These are phyloP conservation scores for Neofusicoccum sp. DNA, from an alignment of 2,329 filamentous ascomycete genomes.

Conservation along the genomic window DNA sequence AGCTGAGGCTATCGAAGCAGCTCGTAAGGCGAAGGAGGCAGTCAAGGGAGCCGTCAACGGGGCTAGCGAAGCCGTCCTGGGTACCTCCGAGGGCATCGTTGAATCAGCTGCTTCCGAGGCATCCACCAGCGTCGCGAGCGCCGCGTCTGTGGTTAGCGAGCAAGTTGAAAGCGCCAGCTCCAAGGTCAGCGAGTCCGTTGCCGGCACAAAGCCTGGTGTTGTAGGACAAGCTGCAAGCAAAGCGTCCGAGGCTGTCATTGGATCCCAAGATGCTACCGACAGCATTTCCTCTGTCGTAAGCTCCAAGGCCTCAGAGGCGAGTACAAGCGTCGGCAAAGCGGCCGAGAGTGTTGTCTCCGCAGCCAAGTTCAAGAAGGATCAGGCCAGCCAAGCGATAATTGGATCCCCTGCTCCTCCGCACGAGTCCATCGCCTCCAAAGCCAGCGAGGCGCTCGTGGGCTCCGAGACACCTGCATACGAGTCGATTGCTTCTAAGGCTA, in stretches of 20 bases:
- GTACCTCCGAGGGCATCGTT: slow-evolving; percentile 33
- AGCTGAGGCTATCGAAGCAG: slow-evolving; percentile 50
- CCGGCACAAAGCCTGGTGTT: slow-evolving; percentile 24
- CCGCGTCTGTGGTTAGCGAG: slow-evolving; percentile 26
- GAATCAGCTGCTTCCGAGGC: slow-evolving; percentile 36
- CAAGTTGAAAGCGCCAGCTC: slow-evolving; percentile 25
- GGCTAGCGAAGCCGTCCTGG: slow-evolving; percentile 27
- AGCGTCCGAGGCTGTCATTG: slow-evolving; percentile 30
- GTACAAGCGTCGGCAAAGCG: slow-evolving; percentile 16
- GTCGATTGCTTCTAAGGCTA: slow-evolving; percentile 46
- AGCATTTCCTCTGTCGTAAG: slow-evolving; percentile 36
- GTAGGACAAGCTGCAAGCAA: slow-evolving; percentile 36
- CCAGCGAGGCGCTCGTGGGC: slow-evolving; percentile 47
- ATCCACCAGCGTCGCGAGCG: slow-evolving; percentile 23
- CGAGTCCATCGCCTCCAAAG: slow-evolving; percentile 36
- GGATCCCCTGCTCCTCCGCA: slow-evolving; percentile 21
- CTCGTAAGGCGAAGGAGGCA: slow-evolving; percentile 41
- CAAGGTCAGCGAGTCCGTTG: slow-evolving; percentile 24
- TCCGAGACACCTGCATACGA: slow-evolving; percentile 45
- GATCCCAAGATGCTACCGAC: slow-evolving; percentile 23
- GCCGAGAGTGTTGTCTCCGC: slow-evolving; percentile 25
- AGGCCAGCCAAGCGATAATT: slow-evolving; percentile 25
- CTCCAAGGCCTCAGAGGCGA: slow-evolving; percentile 23
- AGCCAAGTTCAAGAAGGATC: slow-evolving; percentile 24
- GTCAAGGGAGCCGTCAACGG: slow-evolving; percentile 24